Conservation (phyloP, 257 asterid genomes). For the Euphrasia confusa region DNA sequence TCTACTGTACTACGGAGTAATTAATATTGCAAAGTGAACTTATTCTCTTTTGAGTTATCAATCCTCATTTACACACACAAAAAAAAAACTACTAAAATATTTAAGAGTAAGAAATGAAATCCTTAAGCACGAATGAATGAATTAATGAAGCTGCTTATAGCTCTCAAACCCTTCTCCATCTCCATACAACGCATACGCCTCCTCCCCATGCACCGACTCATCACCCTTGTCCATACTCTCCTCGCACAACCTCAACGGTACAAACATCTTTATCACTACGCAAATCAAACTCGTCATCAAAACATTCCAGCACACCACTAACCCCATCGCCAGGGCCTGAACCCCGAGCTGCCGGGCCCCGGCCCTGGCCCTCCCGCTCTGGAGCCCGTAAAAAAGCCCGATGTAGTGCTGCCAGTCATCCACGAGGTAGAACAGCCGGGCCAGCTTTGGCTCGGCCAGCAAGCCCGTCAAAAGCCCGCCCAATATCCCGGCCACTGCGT, state of each 20-base stretch:
- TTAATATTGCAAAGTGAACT: no score
- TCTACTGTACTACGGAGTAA: no score
- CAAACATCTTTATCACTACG: slow-evolving; percentile 7
- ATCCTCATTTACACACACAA: no score
- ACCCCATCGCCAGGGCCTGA: slow-evolving; percentile 20
- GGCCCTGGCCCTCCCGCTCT: not conserved
- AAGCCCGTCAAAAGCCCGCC: slow-evolving; percentile 27
- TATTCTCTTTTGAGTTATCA: no score
- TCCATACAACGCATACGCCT: slow-evolving; percentile 25
- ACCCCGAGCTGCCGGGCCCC: slow-evolving; percentile 25
- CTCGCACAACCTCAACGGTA: slow-evolving; percentile 23
- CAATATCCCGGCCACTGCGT: slow-evolving; percentile 23
- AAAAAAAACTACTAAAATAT: no score
- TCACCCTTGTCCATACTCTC: slow-evolving; percentile 26
- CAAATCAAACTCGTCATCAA: slow-evolving; percentile 24
- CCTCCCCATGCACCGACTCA: slow-evolving; percentile 29
- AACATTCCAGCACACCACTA: slow-evolving; percentile 17
- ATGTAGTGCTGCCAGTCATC: slow-evolving; percentile 19
- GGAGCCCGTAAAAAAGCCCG: slow-evolving; percentile 21
- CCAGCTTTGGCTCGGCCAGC: slow-evolving; percentile 24
- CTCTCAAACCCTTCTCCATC: slow-evolving; percentile 18
- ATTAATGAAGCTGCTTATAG: no score
- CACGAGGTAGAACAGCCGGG: slow-evolving; percentile 20
- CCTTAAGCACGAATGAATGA: no score
- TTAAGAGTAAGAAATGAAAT: no score